Base-by-base conservation (phyloP, 805 yeast genomes). In the Teunomyces atbi region DNA sequence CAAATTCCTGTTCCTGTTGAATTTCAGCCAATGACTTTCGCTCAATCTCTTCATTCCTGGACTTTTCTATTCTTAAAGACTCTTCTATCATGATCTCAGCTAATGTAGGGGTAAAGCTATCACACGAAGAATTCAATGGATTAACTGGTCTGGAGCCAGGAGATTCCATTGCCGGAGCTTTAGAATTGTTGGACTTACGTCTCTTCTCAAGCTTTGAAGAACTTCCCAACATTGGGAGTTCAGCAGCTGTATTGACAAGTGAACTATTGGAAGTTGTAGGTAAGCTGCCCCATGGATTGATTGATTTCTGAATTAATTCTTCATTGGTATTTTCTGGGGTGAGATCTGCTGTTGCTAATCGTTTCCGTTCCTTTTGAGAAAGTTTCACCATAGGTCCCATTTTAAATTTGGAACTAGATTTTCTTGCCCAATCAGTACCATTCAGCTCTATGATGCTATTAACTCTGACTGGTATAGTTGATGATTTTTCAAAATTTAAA, bases 1-100 rank as follows among this genome's bases (percentile, higher is more conserved):
- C 90, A 69, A 90, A 90, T 58, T 84, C 89, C 57, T 87, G 88
- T 52, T 90, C 96, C 53, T 83, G 84, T 58, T 83, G 84, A 39
- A 86, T 77, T 47, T 90, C 96, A 39, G 79, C 82, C 36, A 87
- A 62, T 1, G 87, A 73, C 45, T 72, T 72, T 10, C 63, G 52
- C 23, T 64, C 63, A 1, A 51, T 50, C 41, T 68, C 66, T 46
- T 57, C 58, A 26, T 54, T 55, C 42, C 62, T 64, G 1, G 54
- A 51, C 15, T 59, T 65, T 51, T 68, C 69, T 3, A 65, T 55
- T 49, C 61, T 67, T 29, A 73, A 61, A 16, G 78, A 70, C 45
- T 78, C 82, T 42, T 76, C 74, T 26, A 70, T 65, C 65, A 73
- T 74, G 10, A 76, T 65, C n/a, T 74, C 78, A 10, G 72, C 60